These are phyloP conservation scores for Aspergillus steynii DNA, from an alignment of 495 filamentous ascomycete species.

Conservation along the genomic window DNA sequence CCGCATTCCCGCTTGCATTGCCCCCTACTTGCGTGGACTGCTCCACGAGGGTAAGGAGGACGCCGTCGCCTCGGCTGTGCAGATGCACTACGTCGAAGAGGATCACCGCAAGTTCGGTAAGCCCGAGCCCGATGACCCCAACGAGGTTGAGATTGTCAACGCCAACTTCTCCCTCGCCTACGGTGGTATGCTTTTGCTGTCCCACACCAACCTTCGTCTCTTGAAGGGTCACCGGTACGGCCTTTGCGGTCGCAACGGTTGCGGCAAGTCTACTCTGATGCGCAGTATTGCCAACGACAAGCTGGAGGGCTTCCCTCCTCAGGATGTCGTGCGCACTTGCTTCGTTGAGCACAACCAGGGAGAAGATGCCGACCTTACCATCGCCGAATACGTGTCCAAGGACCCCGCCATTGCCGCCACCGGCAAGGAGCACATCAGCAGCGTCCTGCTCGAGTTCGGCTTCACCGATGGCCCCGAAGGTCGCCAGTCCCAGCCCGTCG, in stretches of 20 bases:
- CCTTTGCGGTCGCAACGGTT: slow-evolving; percentile 93
- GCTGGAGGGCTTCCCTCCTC: slow-evolving; percentile 93
- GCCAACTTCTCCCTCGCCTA: slow-evolving; percentile 97
- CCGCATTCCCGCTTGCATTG: slow-evolving; percentile 65
- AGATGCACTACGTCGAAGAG: slow-evolving; percentile 73
- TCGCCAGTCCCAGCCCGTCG: slow-evolving; percentile 81
- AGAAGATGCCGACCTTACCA: slow-evolving; percentile 92
- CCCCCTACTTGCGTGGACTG: slow-evolving; percentile 74
- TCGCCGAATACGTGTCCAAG: slow-evolving; percentile 85
- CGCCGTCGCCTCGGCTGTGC: slow-evolving; percentile 62
- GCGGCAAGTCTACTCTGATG: slow-evolving; percentile 98
- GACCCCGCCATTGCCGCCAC: slow-evolving; percentile 78
- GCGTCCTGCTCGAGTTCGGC: slow-evolving; percentile 85
- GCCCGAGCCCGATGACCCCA: slow-evolving; percentile 81
- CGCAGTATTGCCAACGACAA: slow-evolving; percentile 92
- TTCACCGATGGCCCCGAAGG: slow-evolving; percentile 90
- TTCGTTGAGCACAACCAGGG: slow-evolving; percentile 99
- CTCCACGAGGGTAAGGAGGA: slow-evolving; percentile 58
- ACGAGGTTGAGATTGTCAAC: slow-evolving; percentile 92
- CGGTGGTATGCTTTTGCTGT: slow-evolving; percentile 96
- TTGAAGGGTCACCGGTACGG: slow-evolving; percentile 97
- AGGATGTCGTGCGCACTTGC: slow-evolving; percentile 87
- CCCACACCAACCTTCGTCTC: slow-evolving; percentile 91
- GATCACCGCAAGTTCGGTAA: slow-evolving; percentile 85
- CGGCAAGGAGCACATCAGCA: slow-evolving; percentile 74